Base-by-base conservation (phyloP, 805 yeast species). In the Saccharomyces mikatae region DNA sequence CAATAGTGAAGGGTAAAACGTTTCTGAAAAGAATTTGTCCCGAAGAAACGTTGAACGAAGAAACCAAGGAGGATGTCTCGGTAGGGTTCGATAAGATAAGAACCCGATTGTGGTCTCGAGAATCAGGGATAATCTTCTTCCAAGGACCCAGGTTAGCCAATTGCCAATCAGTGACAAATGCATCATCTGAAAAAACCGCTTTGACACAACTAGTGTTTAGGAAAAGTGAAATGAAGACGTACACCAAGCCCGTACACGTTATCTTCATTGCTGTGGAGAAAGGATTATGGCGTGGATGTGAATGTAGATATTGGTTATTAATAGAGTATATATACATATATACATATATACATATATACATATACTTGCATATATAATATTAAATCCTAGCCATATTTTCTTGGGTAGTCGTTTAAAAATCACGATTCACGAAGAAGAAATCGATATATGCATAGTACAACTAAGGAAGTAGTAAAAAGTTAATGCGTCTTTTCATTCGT, bases 81-180 rank as follows among this genome's bases (percentile, higher is more conserved):
- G 32, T 17, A 8, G 59, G 51, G 27, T 59, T 54, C 1, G 63
- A 59, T 2, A 74, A 65, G 3, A 74, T 47, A 6, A 73, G 54
- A 21, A 70, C 55, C 22, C 70, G 47, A 13, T 56, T 55, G 1
- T 61, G 56, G 13, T 60, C 51, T n/a, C 49, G 27, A 6, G 30
- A 50, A 48, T 55, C 61, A 14, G 55, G 56, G 1, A 60, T 26
- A n/a, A 65, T 61, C 54, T 69, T 62, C 21, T 60, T 52, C 48
- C 77, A 70, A 6, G 63, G 59, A 0, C 84, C 84, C 29, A 79
- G 65, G 50, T 74, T 76, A 30, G 71, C 71, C 8, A 74, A 64
- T 48, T 80, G 76, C 84, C 85, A 82, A 60, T 83, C 88, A 32
- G 71, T 71, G 17, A 67, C 67, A 62, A 77, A 80, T 0, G 84